These are phyloP conservation scores for Plectosphaerella cucumerina DNA, from an alignment of 2,329 filamentous ascomycete species.

Conservation along the genomic window DNA sequence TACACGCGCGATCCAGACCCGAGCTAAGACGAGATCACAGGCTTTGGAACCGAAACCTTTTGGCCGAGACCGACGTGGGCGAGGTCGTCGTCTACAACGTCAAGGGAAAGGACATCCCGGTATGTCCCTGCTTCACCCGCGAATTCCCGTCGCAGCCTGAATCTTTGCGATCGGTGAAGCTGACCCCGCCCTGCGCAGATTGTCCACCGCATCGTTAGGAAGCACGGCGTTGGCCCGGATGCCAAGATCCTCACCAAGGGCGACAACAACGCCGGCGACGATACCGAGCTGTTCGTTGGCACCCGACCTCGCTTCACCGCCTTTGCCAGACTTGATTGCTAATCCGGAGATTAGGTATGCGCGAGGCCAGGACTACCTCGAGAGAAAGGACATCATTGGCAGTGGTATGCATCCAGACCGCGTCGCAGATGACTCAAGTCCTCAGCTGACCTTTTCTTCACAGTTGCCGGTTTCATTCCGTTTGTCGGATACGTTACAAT, in stretches of 20 bases:
- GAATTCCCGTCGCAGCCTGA: background rate
- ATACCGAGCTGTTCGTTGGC: constrained; percentile 60
- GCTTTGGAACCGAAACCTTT: constrained; percentile 67
- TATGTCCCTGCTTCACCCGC: background rate
- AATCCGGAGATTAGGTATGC: constrained; percentile 53
- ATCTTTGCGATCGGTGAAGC: too few species aligned
- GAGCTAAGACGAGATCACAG: constrained; percentile 25
- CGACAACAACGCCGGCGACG: constrained; percentile 92
- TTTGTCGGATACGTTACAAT: constrained; percentile 98
- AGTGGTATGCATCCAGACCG: constrained; percentile 35
- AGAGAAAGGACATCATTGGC: constrained; percentile 85
- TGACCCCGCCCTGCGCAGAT: constrained; percentile 40
- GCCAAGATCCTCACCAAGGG: constrained; percentile 90
- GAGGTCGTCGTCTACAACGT: constrained; percentile 72
- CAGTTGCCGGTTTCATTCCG: constrained; percentile 82
- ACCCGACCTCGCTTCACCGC: background rate
- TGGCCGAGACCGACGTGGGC: constrained; percentile 51
- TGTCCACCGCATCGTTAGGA: constrained; percentile 85
- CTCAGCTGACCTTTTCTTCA: background rate
- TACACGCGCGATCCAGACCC: background rate
- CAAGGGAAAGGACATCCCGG: constrained; percentile 85
- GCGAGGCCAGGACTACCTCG: constrained; percentile 78
- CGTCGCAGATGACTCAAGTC: background rate
- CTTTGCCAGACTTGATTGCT: constrained; percentile 13
- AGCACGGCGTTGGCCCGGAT: constrained; percentile 54